Percentiles rank a stretch among this genome's conserved stretches.
Evolutionary conservation across 1,284 basidiomycete genomes (phyloP).

Genomic region (Trichosporon inkin): DNA sequence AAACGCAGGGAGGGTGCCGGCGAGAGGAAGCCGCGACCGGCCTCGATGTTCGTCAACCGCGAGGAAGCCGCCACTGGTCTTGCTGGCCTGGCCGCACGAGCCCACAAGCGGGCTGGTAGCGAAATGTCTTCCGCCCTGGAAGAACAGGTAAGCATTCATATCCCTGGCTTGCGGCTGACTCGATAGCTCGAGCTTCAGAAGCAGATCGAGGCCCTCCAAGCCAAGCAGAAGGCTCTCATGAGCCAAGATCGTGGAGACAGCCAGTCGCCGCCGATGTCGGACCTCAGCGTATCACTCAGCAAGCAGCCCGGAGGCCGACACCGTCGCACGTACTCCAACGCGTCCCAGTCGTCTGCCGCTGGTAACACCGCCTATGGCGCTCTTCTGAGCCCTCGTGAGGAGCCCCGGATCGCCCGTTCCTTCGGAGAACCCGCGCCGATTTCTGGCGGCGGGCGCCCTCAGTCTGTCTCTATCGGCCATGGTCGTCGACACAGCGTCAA

Average conservation of each 20-base stretch:
- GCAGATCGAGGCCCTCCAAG: slow-evolving; percentile 85
- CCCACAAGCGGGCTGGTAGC: slow-evolving; percentile 56
- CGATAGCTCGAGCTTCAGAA: slow-evolving; percentile 76
- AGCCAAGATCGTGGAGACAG: slow-evolving; percentile 75
- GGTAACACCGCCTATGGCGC: slow-evolving; percentile 8
- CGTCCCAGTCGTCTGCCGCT: slow-evolving; percentile 43
- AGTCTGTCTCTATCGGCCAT: slow-evolving; percentile 57
- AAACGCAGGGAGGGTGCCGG: slow-evolving; percentile 44
- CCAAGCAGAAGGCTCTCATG: slow-evolving; percentile 80
- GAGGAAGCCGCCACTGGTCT: slow-evolving; percentile 43
- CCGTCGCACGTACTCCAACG: slow-evolving; percentile 77
- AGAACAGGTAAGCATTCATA: slow-evolving; percentile 63
- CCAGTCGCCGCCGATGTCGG: slow-evolving; percentile 62
- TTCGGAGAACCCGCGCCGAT: slow-evolving; percentile 32
- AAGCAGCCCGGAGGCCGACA: slow-evolving; percentile 55
- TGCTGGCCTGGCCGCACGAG: slow-evolving; percentile 48
- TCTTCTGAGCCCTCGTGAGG: neutral
- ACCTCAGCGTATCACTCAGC: slow-evolving; percentile 13
- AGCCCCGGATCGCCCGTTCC: slow-evolving; percentile 17
- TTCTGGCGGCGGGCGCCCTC: slow-evolving; percentile 44
- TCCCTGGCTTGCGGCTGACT: slow-evolving; percentile 11
- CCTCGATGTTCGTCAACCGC: slow-evolving; percentile 31
- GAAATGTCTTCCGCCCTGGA: slow-evolving; percentile 70
- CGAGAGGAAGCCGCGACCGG: slow-evolving; percentile 20
- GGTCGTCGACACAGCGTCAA: slow-evolving; percentile 91